These are phyloP conservation scores for Tinospora cordifolia DNA, from an alignment of 164 flowering plant species.

Conservation along the genomic window DNA sequence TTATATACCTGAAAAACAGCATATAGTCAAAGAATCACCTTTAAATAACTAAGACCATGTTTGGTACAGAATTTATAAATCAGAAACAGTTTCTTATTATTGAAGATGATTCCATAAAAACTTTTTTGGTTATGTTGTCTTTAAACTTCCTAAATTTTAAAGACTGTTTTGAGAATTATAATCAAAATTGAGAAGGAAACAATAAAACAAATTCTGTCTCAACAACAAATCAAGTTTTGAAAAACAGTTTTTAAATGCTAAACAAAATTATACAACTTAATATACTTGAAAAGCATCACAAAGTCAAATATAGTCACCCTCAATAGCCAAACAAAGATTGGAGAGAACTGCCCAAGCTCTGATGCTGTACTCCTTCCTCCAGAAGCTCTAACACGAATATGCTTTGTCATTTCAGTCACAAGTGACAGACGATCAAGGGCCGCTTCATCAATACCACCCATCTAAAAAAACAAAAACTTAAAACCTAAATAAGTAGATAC, in stretches of 20 bases:
- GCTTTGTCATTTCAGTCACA: conserved; percentile 98
- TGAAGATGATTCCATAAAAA: no score
- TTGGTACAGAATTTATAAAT: no score
- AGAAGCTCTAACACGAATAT: conserved; percentile 94
- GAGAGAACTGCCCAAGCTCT: conserved; percentile 96
- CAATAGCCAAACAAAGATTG: conserved; percentile 96
- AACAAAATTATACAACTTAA: not conserved
- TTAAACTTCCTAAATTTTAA: no score
- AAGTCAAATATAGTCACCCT: conserved; percentile 45
- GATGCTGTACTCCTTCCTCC: conserved; percentile 77
- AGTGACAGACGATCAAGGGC: conserved; percentile 97
- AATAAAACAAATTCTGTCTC: no score
- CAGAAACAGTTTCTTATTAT: no score
- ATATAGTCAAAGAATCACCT: conserved; percentile 40
- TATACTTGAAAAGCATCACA: not conserved
- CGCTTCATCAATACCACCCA: conserved; percentile 99
- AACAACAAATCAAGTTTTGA: no score
- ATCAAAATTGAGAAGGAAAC: no score
- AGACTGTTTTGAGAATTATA: no score
- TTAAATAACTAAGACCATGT: conserved; percentile 19
- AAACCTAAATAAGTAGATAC: not conserved
- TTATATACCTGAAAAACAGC: not conserved
- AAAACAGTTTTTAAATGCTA: no score
- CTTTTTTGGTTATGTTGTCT: no score
- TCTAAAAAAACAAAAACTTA: conserved; percentile 31